Evolutionary conservation across 78 protist genomes (phyloP), one percentile per base, ranked within the genome.

Genomic region (Tieghemostelium lacteum): DNA sequence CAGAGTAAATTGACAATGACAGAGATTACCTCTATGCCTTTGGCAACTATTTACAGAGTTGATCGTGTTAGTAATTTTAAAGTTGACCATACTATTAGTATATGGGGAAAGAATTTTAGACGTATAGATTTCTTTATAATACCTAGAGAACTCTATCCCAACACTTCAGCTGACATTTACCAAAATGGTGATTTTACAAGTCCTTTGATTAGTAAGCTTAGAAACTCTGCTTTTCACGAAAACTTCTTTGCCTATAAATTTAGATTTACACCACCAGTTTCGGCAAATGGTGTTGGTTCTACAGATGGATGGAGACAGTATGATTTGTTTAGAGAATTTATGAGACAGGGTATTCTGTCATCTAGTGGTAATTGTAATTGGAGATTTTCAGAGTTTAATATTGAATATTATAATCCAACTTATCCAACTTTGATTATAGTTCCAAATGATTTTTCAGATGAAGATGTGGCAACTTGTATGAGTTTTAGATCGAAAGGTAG

Each of bases 101-200:
- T 83, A 16, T 83, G 91, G 91, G 74, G 91, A n/a, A 83, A 83
- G 26, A 73, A 83, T 26, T 83, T 83, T 69, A 83, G 91, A 71
- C 66, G 63, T 31, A 57, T 83, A 12, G 91, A 83, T 8, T 83
- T 83, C 26, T 72, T 67, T n/a, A 69, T 83, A 16, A 62, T 39
- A 4, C 91, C 77, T 28, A 34, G 26, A 28, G 87, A 76, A 3
- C 8, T 39, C 45, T 39, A 65, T 26, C 49, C 65, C 17, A 66
- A 19, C 29, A 16, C n/a, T 29, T 39, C 49, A 50, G 40, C 76
- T 16, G 16, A 71, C 33, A 71, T 17, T 10, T 10, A n/a, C 14
- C 65, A 57, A 19, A 22, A 36, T 2, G 34, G 42, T 16, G 91
- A 83, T 33, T 60, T 67, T 16, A 83, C 78, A 31, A 28, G 37